Evolutionary conservation across 305 asterid genomes (phyloP).

Genomic region (Galium porrigens): DNA sequence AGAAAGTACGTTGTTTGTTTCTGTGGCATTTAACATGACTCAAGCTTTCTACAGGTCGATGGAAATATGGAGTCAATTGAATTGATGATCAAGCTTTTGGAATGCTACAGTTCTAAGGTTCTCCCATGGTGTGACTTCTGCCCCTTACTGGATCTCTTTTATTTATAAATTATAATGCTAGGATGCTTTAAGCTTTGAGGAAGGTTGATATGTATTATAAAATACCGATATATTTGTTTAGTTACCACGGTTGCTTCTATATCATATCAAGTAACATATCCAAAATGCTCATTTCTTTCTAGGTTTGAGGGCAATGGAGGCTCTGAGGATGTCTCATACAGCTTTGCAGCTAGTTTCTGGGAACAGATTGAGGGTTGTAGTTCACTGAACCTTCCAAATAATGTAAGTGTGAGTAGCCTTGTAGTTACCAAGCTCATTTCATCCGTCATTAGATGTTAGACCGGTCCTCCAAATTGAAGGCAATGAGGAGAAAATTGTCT

Average conservation of each 20-base stretch:
- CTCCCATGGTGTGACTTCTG: constrained; percentile 57
- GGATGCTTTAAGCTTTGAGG: background rate
- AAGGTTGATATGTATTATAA: too few relatives aligned
- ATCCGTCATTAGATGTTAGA: constrained; percentile 8
- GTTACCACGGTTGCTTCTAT: background rate
- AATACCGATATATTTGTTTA: background rate
- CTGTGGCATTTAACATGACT: constrained; percentile 10
- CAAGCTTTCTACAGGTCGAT: constrained; percentile 36
- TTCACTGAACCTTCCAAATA: constrained; percentile 27
- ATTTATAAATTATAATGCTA: background rate
- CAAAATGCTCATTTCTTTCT: constrained; percentile 20
- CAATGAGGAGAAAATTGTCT: constrained; percentile 9
- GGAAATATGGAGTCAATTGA: constrained; percentile 36
- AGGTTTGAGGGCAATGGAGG: constrained; percentile 56
- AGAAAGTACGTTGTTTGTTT: background rate
- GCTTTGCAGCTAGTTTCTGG: constrained; percentile 47
- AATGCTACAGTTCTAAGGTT: constrained; percentile 52
- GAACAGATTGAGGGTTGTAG: constrained; percentile 36
- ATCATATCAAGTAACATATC: constrained; percentile 1
- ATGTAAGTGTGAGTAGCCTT: constrained; percentile 26
- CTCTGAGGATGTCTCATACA: constrained; percentile 52
- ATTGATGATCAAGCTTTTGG: constrained; percentile 49
- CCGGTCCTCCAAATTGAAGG: background rate
- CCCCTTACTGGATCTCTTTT: background rate
- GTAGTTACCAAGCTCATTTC: constrained; percentile 9